Conservation (phyloP, 257 asterid genomes). For the Hygrophila difformis region DNA sequence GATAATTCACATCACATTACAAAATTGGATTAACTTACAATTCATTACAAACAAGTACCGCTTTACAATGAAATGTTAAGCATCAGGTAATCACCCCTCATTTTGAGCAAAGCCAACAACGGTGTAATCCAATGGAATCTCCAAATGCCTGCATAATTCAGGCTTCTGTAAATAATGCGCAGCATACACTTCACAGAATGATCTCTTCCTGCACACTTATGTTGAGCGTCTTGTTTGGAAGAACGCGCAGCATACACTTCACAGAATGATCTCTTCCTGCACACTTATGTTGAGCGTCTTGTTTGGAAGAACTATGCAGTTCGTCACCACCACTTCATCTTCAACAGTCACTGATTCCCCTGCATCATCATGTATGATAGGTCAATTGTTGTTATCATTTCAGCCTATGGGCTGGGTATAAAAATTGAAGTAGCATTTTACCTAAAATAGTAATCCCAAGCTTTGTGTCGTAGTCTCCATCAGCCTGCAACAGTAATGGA, state of each 20-base stretch:
- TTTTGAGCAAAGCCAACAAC: no score
- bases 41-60: no score
- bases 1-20: no score
- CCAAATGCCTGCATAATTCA: no score
- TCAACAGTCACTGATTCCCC: constrained; percentile 84
- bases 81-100: no score
- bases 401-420: not conserved
- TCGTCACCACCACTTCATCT: constrained; percentile 70
- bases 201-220: constrained; percentile 73
- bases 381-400: not conserved
- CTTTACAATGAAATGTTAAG: no score
- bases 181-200: constrained; percentile 56
- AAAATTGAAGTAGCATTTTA: constrained; percentile 17
- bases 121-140: no score
- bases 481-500: constrained; percentile 42
- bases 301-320: constrained; percentile 86
- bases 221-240: constrained; percentile 65
- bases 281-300: no score
- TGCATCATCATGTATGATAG: constrained; percentile 21
- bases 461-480: constrained; percentile 62
- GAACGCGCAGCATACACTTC: no score
- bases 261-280: constrained; percentile 76
- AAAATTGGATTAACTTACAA: no score
- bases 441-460: constrained; percentile 78
- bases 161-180: no score